These are phyloP conservation scores for Isoetes taiwanensis DNA, from an alignment of 75 land plant species.

Conservation along the genomic window DNA sequence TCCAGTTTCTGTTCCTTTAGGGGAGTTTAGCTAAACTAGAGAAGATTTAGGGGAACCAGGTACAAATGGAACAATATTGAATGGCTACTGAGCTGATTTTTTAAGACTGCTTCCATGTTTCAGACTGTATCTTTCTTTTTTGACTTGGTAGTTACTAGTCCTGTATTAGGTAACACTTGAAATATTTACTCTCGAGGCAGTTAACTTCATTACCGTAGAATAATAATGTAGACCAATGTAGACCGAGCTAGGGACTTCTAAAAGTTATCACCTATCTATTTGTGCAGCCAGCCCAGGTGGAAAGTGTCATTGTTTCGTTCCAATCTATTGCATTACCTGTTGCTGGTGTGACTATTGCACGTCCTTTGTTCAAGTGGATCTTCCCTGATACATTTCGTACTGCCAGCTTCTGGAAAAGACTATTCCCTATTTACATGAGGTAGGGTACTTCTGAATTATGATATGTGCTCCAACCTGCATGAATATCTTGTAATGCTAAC, in stretches of 20 bases:
- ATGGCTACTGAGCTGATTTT: no score
- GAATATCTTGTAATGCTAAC: no score
- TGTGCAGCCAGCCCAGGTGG: no score
- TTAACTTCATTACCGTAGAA: neutral
- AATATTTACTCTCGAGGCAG: neutral
- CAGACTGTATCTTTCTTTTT: no score
- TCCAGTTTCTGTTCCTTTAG: neutral
- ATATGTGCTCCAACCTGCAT: no score
- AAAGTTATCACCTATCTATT: no score
- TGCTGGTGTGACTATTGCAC: constrained; percentile 17
- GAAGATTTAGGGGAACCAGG: no score
- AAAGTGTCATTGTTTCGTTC: constrained; percentile 1
- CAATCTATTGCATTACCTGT: constrained; percentile 16
- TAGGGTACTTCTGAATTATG: neutral
- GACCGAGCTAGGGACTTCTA: constrained; percentile 6
- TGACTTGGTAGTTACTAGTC: no score
- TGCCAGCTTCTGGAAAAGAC: constrained; percentile 21
- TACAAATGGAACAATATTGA: no score
- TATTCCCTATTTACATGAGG: constrained; percentile 31
- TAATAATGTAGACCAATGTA: neutral
- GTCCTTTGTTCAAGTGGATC: constrained; percentile 18
- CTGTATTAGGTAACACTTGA: no score
- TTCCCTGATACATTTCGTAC: constrained; percentile 28
- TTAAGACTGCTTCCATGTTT: no score
- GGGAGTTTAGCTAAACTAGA: no score